Base-by-base conservation (phyloP, 768 basidiomycete species). In the Pleurotus tuoliensis region DNA sequence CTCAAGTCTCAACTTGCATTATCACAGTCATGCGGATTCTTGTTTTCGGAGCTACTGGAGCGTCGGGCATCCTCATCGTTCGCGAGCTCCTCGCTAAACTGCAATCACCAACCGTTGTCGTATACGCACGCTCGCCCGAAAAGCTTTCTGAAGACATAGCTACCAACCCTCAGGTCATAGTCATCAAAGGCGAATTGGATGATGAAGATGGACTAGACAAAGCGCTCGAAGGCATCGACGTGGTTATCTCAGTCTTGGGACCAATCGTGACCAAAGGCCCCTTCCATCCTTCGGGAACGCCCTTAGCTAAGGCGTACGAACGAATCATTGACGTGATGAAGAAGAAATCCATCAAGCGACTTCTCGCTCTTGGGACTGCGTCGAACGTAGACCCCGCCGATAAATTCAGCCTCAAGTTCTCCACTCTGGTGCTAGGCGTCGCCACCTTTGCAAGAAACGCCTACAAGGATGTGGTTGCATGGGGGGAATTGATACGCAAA, bases 41-140 rank as follows among this genome's bases (percentile, higher is more conserved):
- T 54, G 73, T 90, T 57, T 75, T 91, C n/a, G 89, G 88, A 15
- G 84, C 77, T 20, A 91, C 88, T 3, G 88, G 88, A 1, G 76
- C 82, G 12, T 69, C 70, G 37, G 89, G 88, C 48, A 68, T 80
- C 45, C 75, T 78, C 15, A 73, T 90, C 57, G 75, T 84, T 56
- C 77, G 82, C 51, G 78, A 86, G 63, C 71, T 76, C 4, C 77
- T 90, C 15, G 63, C 70, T 15, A 69, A 69, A 18, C 70, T 71
- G 43, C 65, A 72, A 5, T 65, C 69, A 4, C 63, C 67, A 60
- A 72, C 76, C 3, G 62, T 90, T 59, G 73, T 88, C 57, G 60
- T 90, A 54, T 89, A 82, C 55, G 86, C 80, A 9, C 82, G 87
- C 30, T 82, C 80, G 9, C 84, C 87, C 3, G 69, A 81, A 16